A percentile compares a stretch with the other conserved stretches of the same genome.
Evolutionary conservation across 2,329 filamentous ascomycete species (phyloP).

Genomic region (Aspergillus texensis): DNA sequence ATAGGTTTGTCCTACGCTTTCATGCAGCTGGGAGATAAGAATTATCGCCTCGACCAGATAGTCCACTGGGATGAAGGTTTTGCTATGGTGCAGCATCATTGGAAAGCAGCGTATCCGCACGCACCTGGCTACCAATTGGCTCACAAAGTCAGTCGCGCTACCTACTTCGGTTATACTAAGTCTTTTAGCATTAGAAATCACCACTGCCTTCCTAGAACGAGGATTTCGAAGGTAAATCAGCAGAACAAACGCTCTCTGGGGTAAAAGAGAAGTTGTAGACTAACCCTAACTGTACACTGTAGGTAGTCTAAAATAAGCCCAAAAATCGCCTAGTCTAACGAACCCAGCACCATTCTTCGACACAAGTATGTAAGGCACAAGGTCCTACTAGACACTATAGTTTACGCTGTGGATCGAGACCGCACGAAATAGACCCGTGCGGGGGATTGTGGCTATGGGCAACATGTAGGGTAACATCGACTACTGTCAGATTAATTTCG

Average conservation of each 20-base stretch:
- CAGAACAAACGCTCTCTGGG: background rate
- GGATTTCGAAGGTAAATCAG: too few relatives aligned
- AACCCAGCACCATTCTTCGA: background rate
- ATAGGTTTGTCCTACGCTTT: too few relatives aligned
- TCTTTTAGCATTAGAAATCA: too few relatives aligned
- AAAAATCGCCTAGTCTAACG: rapidly evolving
- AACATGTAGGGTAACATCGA: background rate
- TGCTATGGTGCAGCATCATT: too few relatives aligned
- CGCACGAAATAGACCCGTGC: background rate
- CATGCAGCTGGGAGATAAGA: too few relatives aligned
- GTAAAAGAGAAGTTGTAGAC: rapidly evolving
- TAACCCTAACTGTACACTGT: background rate
- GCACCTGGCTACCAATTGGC: too few relatives aligned
- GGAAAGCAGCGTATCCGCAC: too few relatives aligned
- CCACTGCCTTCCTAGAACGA: too few relatives aligned
- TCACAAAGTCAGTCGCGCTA: too few relatives aligned
- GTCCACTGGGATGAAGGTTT: too few relatives aligned
- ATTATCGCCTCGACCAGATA: too few relatives aligned
- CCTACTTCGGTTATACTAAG: too few relatives aligned
- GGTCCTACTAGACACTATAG: background rate
- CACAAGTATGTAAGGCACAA: background rate
- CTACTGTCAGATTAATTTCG: background rate
- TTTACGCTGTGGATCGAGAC: background rate
- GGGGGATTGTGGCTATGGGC: background rate
- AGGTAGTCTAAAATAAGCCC: background rate